Evolutionary conservation across 2,329 filamentous ascomycete genomes (phyloP), one percentile per base, ranked within the genome.

Genomic region (Colletotrichum somersetense): DNA sequence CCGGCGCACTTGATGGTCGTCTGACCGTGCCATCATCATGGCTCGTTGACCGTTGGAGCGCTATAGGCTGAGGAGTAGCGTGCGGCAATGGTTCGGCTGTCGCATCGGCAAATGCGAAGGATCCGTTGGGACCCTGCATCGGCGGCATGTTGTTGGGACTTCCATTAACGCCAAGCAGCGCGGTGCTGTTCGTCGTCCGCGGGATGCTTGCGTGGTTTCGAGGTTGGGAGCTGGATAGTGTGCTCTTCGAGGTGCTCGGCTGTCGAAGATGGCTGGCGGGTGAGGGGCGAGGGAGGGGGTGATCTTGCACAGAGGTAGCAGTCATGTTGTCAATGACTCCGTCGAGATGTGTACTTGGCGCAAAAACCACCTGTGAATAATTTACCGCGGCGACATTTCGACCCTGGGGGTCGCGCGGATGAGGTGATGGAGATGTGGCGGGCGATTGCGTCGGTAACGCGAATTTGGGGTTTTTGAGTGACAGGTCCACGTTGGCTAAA

Each of bases 1-100:
- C 83, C 0, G 85, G 85, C 6, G 84, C 86, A 71, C 82, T 87
- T 8, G 83, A 84, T 30, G 85, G 85, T 18, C 86, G 84, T 66
- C 77, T 80, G 64, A 83, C 81, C 50, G 53, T 46, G 64, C 42
- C 44, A 18, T 71, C 71, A 42, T 62, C 64, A 53, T 73, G 71
- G 67, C 71, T 74, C 38, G 71, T 73, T 50, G 73, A 74, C 59
- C 73, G 63, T 55, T 73, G 73, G 26, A 72, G 70, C 38, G 53
- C 70, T 64, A 65, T 40, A 48, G 66, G 66, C 26, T 61, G 66
- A 55, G 62, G 44, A 57, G 55, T 48, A 42, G 40, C 55, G 7
- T 48, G 38, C 8, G 70, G 55, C 44, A 55, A 62, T 12, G 59
- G 66, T 35, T 70, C 66, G 20, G 61, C 59, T 57, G 70, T 69